Evolutionary conservation across 352 stramenopile species (phyloP).

Genomic region (Phytophthora nicotianae): DNA sequence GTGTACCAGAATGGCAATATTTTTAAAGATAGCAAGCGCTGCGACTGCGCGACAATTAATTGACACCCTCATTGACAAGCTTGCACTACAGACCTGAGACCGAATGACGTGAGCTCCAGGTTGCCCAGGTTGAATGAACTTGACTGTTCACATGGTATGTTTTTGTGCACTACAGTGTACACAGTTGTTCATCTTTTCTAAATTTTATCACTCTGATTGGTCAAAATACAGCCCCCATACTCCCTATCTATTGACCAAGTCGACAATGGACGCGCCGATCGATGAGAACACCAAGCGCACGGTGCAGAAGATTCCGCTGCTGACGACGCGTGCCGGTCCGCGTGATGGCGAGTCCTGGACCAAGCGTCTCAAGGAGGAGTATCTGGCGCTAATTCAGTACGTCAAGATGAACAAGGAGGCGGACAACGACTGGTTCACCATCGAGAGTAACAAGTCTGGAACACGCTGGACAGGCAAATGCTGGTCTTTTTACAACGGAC

Average conservation of each 20-base stretch:
- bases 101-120: not conserved
- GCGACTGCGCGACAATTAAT: not conserved
- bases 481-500: constrained; percentile 87
- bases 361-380: constrained; percentile 88
- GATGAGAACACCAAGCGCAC: constrained; percentile 82
- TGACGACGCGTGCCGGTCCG: constrained; percentile 77
- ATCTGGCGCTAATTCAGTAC: constrained; percentile 88
- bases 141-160: no score
- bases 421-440: constrained; percentile 92
- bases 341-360: constrained; percentile 84
- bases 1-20: no score
- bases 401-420: constrained; percentile 91
- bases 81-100: not conserved
- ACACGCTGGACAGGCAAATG: constrained; percentile 89
- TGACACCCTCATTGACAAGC: no score
- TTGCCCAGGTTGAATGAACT: not conserved
- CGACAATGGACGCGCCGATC: constrained; percentile 75
- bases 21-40: no score
- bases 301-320: constrained; percentile 85
- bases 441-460: constrained; percentile 84
- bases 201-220: not conserved
- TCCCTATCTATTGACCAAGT: not conserved
- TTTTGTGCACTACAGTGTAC: no score
- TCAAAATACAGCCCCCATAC: not conserved
- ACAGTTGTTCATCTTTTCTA: not conserved